Conservation (phyloP, 257 asterid genomes). For the Lithospermum erythrorhizon region DNA sequence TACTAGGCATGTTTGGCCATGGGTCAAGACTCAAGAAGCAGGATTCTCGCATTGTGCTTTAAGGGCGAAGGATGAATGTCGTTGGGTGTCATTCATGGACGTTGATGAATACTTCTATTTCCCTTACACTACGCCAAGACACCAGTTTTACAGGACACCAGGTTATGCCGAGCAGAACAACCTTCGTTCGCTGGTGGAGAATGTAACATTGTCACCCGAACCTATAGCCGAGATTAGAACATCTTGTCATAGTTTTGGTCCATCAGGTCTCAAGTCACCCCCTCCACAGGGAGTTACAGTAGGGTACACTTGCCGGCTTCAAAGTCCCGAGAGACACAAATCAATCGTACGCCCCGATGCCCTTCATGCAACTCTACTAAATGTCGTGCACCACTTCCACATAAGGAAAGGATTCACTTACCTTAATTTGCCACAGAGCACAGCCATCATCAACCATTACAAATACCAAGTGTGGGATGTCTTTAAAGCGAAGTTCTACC, state of each 20-base stretch:
- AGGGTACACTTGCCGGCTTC: slow-evolving; percentile 92
- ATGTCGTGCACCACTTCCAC: slow-evolving; percentile 82
- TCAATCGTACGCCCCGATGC: slow-evolving; percentile 74
- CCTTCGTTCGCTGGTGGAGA: slow-evolving; percentile 46
- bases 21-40: slow-evolving; percentile 98
- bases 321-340: slow-evolving; percentile 93
- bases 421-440: slow-evolving; percentile 51
- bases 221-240: slow-evolving; percentile 69
- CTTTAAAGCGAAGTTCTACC: slow-evolving; percentile 63
- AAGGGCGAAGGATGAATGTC: slow-evolving; percentile 62
- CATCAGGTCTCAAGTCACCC: slow-evolving; percentile 56
- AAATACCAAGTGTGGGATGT: slow-evolving; percentile 94
- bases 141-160: slow-evolving; percentile 23
- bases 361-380: slow-evolving; percentile 54
- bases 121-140: slow-evolving; percentile 39
- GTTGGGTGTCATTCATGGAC: slow-evolving; percentile 91
- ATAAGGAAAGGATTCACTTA: slow-evolving; percentile 47
- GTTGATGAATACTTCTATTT: slow-evolving; percentile 91
- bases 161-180: slow-evolving; percentile 46
- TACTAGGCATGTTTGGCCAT: slow-evolving; percentile 84
- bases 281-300: slow-evolving; percentile 71
- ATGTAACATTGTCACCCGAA: slow-evolving; percentile 41
- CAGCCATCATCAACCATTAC: slow-evolving; percentile 63
- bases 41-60: slow-evolving; percentile 94
- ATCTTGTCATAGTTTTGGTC: slow-evolving; percentile 87